These are phyloP conservation scores for Pseudomicrostroma phylloplanum DNA, from an alignment of 1,284 basidiomycete genomes.

Conservation along the genomic window DNA sequence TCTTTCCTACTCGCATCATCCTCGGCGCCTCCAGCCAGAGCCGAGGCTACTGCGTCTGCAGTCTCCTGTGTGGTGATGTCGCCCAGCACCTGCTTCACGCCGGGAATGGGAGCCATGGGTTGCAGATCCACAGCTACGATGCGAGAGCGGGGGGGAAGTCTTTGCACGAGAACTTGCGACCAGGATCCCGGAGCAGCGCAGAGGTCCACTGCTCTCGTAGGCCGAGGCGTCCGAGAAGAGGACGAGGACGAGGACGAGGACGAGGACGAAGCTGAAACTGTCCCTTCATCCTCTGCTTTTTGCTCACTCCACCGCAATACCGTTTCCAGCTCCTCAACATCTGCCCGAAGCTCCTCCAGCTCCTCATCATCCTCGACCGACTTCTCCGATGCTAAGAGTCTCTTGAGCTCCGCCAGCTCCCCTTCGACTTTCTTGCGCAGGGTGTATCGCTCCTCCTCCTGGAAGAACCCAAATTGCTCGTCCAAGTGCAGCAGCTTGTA, in stretches of 20 bases:
- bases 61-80: conserved; percentile 58
- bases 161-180: conserved; percentile 51
- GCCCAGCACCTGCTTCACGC: conserved; percentile 56
- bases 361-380: conserved; percentile 16
- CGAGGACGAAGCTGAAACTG: neutral
- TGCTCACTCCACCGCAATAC: neutral
- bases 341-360: neutral
- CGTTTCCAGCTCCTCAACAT: neutral
- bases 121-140: conserved; percentile 59
- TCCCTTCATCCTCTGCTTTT: neutral
- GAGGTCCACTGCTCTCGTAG: conserved; percentile 55
- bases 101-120: conserved; percentile 58
- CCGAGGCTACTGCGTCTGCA: conserved; percentile 54
- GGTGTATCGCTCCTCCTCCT: neutral
- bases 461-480: conserved; percentile 57
- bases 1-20: conserved; percentile 39
- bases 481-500: conserved; percentile 57
- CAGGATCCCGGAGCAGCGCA: conserved; percentile 58
- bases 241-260: neutral
- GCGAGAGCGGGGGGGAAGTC: conserved; percentile 38
- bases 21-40: conserved; percentile 42
- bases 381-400: neutral
- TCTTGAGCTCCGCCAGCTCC: neutral
- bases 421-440: neutral
- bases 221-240: conserved; percentile 3